Percentiles rank a stretch among this genome's conserved stretches.
Evolutionary conservation across 2,329 filamentous ascomycete genomes (phyloP).

Genomic region (Biscogniauxia mediterranea): DNA sequence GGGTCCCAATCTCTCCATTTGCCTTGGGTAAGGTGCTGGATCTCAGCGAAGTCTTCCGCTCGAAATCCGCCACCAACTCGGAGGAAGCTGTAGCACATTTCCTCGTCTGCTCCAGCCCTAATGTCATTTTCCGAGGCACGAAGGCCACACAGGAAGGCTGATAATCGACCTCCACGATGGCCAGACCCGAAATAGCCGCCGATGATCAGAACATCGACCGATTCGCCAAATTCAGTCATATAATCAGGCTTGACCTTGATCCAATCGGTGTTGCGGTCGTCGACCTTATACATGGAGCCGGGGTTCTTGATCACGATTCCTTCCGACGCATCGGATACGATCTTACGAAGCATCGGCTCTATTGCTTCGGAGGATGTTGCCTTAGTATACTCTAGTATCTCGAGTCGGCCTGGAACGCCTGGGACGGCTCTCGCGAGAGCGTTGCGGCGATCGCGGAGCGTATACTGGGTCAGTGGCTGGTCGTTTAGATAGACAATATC

Average conservation of each 20-base stretch:
- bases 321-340: conserved; percentile 84
- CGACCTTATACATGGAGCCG: conserved; percentile 78
- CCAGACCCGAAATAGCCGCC: conserved; percentile 93
- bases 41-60: conserved; percentile 78
- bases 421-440: conserved; percentile 72
- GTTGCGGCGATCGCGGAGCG: conserved; percentile 73
- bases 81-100: conserved; percentile 91
- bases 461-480: conserved; percentile 74
- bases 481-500: conserved; percentile 90
- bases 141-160: conserved; percentile 88
- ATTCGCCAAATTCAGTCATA: conserved; percentile 94
- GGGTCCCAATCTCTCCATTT: conserved; percentile 89
- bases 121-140: conserved; percentile 70
- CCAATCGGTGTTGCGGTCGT: conserved; percentile 93
- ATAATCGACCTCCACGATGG: conserved; percentile 74
- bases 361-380: conserved; percentile 70
- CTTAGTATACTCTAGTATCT: conserved; percentile 72
- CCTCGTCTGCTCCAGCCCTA: conserved; percentile 55
- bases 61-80: conserved; percentile 95
- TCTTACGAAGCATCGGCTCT: conserved; percentile 74
- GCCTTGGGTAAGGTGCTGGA: conserved; percentile 80
- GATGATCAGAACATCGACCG: conserved; percentile 83
- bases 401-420: conserved; percentile 71
- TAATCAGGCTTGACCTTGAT: conserved; percentile 99
- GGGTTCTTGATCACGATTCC: conserved; percentile 94